These are phyloP conservation scores for Tricholoma furcatifolium DNA, from an alignment of 768 basidiomycete species.

Conservation along the genomic window DNA sequence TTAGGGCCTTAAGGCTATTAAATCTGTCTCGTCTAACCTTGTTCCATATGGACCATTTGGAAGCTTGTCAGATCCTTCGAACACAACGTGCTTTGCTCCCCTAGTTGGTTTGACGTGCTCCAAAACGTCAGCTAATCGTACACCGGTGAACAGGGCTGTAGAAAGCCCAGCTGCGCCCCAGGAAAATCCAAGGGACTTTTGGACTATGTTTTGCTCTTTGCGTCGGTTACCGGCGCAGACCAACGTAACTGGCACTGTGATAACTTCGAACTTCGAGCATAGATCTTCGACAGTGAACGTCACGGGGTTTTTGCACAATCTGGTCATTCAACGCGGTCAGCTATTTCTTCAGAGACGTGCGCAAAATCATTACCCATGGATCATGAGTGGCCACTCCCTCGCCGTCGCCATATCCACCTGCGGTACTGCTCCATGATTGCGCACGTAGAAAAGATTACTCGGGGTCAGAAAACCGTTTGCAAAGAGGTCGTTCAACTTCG, in stretches of 20 bases:
- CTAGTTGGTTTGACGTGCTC: slow-evolving; percentile 38
- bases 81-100: slow-evolving; percentile 47
- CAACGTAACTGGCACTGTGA: slow-evolving; percentile 60
- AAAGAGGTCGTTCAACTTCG: slow-evolving; percentile 43
- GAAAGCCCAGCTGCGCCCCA: slow-evolving; percentile 54
- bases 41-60: slow-evolving; percentile 66
- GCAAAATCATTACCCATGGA: slow-evolving; percentile 35
- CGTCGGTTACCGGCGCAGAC: slow-evolving; percentile 62
- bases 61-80: slow-evolving; percentile 56
- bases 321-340: slow-evolving; percentile 11
- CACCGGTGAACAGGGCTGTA: slow-evolving; percentile 61
- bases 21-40: slow-evolving; percentile 25
- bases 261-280: slow-evolving; percentile 41
- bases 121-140: slow-evolving; percentile 55
- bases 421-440: slow-evolving; percentile 63
- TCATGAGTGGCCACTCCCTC: slow-evolving; percentile 42
- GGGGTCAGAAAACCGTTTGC: slow-evolving; percentile 55
- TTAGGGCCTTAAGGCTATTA: not conserved
- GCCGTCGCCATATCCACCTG: slow-evolving; percentile 34
- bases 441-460: slow-evolving; percentile 53
- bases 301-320: slow-evolving; percentile 32
- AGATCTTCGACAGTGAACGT: slow-evolving; percentile 46
- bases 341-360: not conserved
- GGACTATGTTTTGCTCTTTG: slow-evolving; percentile 65
- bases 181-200: slow-evolving; percentile 52